Evolutionary conservation across 306 rosid species (phyloP).

Genomic region (Amphicarpaea edgeworthii): DNA sequence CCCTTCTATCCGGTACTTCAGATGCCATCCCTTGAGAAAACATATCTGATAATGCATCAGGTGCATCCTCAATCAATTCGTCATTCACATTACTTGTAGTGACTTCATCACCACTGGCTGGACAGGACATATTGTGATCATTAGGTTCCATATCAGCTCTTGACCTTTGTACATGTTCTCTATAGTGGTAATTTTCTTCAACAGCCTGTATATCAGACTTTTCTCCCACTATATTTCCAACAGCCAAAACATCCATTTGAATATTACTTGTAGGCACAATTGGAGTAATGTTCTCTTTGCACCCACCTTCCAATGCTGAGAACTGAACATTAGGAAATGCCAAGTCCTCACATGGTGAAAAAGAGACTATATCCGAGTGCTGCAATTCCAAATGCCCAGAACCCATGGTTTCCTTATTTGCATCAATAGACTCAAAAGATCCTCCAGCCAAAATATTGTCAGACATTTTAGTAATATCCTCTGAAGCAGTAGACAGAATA

Average conservation of each 20-base stretch:
- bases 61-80: conserved; percentile 57
- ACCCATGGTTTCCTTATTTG: conserved; percentile 42
- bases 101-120: conserved; percentile 49
- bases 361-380: conserved; percentile 45
- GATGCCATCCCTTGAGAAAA: conserved; percentile 57
- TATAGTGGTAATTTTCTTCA: conserved; percentile 49
- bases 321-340: conserved; percentile 48
- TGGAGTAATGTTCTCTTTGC: conserved; percentile 48
- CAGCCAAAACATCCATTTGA: conserved; percentile 51
- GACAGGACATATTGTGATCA: conserved; percentile 47
- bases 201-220: conserved; percentile 47
- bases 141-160: conserved; percentile 53
- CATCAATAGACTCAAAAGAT: conserved; percentile 49
- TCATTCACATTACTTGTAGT: conserved; percentile 51
- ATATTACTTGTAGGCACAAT: conserved; percentile 43
- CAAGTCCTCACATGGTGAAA: conserved; percentile 45
- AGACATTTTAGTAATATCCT: conserved; percentile 47
- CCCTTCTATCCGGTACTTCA: conserved; percentile 47
- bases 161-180: conserved; percentile 43
- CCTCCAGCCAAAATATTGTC: conserved; percentile 47
- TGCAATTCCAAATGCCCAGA: conserved; percentile 52
- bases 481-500: conserved; percentile 40
- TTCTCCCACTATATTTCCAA: conserved; percentile 49
- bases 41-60: conserved; percentile 47
- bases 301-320: conserved; percentile 48